Conservation (phyloP, 208 protist species). For the Angomonas ambiguus region DNA sequence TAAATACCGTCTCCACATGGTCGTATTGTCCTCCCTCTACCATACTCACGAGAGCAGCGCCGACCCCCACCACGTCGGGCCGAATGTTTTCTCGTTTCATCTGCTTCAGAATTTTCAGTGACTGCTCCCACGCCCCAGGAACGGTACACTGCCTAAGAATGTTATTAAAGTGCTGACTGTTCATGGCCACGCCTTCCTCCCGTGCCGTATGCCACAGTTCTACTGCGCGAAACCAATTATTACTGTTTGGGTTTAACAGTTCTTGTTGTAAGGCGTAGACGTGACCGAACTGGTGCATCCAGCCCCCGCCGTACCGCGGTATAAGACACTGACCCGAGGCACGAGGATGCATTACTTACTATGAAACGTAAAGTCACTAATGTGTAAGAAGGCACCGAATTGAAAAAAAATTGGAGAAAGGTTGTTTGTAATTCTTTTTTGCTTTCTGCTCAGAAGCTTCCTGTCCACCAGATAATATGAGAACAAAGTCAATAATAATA, state of each 20-base stretch:
- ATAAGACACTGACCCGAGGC: conserved; percentile 58
- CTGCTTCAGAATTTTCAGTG: conserved; percentile 44
- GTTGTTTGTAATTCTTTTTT: not conserved
- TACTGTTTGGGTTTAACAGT: conserved; percentile 56
- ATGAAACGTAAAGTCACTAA: conserved; percentile 4
- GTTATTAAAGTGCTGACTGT: conserved; percentile 60
- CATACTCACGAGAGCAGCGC: conserved; percentile 55
- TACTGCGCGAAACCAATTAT: conserved; percentile 77
- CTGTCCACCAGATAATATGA: not conserved
- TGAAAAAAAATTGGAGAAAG: not conserved
- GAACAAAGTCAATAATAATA: not conserved
- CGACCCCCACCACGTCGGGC: conserved; percentile 67
- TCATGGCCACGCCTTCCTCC: conserved; percentile 74
- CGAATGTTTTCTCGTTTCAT: conserved; percentile 65
- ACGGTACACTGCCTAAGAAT: conserved; percentile 79
- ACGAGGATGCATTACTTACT: conserved; percentile 42
- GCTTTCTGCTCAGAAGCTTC: no score
- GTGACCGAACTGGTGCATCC: conserved; percentile 90
- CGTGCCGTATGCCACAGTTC: conserved; percentile 84
- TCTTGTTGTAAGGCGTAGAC: conserved; percentile 86
- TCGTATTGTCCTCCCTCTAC: conserved; percentile 32
- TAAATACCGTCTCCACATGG: conserved; percentile 54
- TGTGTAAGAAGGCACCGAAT: not conserved
- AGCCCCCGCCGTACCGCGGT: conserved; percentile 81
- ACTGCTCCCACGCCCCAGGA: conserved; percentile 59